Base-by-base conservation (phyloP, 768 basidiomycete genomes). In the Leucocoprinus sp. region DNA sequence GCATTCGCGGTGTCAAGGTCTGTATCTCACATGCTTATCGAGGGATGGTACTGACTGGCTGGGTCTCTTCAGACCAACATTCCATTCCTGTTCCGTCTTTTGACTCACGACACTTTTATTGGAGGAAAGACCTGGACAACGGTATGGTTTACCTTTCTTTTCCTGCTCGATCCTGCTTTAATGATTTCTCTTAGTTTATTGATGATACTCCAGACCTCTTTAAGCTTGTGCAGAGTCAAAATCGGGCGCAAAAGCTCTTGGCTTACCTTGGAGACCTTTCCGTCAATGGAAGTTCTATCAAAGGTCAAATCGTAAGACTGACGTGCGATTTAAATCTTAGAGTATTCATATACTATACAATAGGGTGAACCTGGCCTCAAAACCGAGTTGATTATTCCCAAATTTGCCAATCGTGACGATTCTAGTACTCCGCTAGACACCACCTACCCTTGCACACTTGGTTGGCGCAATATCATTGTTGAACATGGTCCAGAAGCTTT, bases 151-250 rank as follows among this genome's bases (percentile, higher is more conserved):
- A 6, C 17, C 21, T 19, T 18, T 39, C 29, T 24, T 28, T 22
- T 19, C 15, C 37, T n/a, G 38, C n/a, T n/a, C n/a, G 15, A 18
- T 28, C 28, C 40, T 49, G 9, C 37, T 33, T 29, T 42, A 41
- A 12, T 9, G 17, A 0, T 19, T 37, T 1, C 26, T 48, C 18
- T 22, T 56, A 92, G 89, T 98, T 99, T 74, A 98, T 99, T 65
- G 96, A 99, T 58, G 96, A 99, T 65, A 97, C 95, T 1, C 93
- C 92, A n/a, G 93, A 97, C 60, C 80, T 99, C 52, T 99, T 98
- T 82, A 96, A 93, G 66, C 80, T 99, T 45, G 93, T 99, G 5
- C 87, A 91, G 57, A 92, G 85, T 55, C 93, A 93, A 67, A 99
- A 99, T 67, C 88, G 96, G 66, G 96, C 96, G 3, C 93, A 97